Evolutionary conservation across 352 stramenopile species (phyloP).

Genomic region (Pythium biforme): DNA sequence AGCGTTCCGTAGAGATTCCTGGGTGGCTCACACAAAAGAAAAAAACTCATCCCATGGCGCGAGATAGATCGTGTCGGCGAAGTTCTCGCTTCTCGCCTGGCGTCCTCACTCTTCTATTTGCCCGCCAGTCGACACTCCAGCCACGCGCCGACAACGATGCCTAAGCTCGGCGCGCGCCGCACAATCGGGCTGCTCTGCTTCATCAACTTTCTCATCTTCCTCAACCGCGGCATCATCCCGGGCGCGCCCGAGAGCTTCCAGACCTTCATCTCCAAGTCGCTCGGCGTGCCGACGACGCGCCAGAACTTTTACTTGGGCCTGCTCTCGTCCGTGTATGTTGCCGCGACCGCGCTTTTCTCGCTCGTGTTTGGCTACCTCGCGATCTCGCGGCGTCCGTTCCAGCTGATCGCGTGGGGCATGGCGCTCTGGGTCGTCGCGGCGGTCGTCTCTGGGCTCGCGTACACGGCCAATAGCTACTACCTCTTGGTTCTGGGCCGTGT

Average conservation of each 20-base stretch:
- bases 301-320: conserved; percentile 85
- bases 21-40: background rate
- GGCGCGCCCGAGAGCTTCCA: conserved; percentile 91
- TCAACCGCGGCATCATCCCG: conserved; percentile 94
- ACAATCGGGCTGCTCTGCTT: conserved; percentile 82
- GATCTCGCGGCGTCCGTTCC: conserved; percentile 86
- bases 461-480: conserved; percentile 80
- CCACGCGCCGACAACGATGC: background rate
- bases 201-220: conserved; percentile 93
- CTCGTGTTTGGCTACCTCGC: conserved; percentile 91
- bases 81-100: background rate
- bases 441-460: conserved; percentile 77
- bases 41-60: background rate
- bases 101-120: background rate
- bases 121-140: background rate
- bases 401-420: conserved; percentile 88
- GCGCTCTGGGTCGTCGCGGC: conserved; percentile 88
- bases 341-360: conserved; percentile 86
- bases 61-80: background rate
- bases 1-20: background rate
- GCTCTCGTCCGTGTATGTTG: conserved; percentile 94
- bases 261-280: conserved; percentile 84
- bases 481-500: conserved; percentile 88
- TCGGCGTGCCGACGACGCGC: conserved; percentile 50
- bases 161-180: conserved; percentile 21